Evolutionary conservation across 345 rosid genomes (phyloP).

Genomic region (Eucalyptus virginea): DNA sequence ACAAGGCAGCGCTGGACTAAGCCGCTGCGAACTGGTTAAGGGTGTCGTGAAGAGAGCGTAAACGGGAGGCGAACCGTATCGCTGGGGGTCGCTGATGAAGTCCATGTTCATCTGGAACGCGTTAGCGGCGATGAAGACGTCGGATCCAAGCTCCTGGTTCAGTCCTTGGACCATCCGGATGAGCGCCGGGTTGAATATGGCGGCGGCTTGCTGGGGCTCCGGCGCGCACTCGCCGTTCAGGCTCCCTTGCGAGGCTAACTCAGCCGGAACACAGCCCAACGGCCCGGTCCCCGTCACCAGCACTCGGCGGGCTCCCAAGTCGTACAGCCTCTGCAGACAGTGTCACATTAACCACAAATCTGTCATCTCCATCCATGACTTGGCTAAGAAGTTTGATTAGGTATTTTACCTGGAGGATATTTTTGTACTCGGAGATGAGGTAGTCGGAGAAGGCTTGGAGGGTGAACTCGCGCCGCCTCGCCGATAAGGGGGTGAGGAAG

Average conservation of each 20-base stretch:
- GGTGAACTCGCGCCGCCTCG: slow-evolving; percentile 30
- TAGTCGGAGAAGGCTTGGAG: slow-evolving; percentile 16
- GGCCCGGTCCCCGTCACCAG: slow-evolving; percentile 45
- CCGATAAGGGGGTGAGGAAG: slow-evolving; percentile 27
- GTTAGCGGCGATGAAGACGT: slow-evolving; percentile 22
- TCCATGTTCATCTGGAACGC: slow-evolving; percentile 20
- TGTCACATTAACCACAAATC: background rate
- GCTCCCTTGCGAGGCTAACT: slow-evolving; percentile 28
- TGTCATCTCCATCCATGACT: background rate
- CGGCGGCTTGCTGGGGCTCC: slow-evolving; percentile 24
- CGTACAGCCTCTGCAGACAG: slow-evolving; percentile 7
- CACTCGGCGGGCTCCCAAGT: slow-evolving; percentile 33
- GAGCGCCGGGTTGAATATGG: slow-evolving; percentile 24
- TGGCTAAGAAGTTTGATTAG: background rate
- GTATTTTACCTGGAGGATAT: slow-evolving; percentile 17
- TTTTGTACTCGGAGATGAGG: slow-evolving; percentile 35
- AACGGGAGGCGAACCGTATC: slow-evolving; percentile 9
- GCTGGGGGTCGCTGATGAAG: slow-evolving; percentile 22
- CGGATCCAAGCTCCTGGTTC: slow-evolving; percentile 19
- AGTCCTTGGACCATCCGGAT: slow-evolving; percentile 13
- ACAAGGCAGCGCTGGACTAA: background rate
- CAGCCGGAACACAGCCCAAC: slow-evolving; percentile 35
- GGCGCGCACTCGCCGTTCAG: slow-evolving; percentile 20
- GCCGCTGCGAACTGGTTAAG: too few species aligned
- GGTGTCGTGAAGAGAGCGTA: background rate